Base-by-base conservation (phyloP, 805 yeast genomes). In the Saturnispora saitoi region DNA sequence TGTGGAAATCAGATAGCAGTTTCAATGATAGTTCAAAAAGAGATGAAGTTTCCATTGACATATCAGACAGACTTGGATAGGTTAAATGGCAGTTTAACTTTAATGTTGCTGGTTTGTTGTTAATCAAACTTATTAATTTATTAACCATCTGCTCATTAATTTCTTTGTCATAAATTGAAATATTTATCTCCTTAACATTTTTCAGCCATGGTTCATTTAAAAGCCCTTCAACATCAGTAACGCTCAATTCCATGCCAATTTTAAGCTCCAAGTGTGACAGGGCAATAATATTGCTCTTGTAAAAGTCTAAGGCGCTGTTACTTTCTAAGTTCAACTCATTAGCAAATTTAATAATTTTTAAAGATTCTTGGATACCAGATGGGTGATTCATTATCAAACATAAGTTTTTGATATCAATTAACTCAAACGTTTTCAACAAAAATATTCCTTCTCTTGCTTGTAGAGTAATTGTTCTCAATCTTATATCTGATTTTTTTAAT, bases 91-190 rank as follows among this genome's bases (percentile, higher is more conserved):
- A 47, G 29, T 41, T 40, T 8, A 47, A 41, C 8, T 24, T 47
- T 7, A 47, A 14, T 32, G 24, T 47, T 11, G 45, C 31, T 10
- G 45, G 45, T 12, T 36, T 20, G 14, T 22, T 24, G 4, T 34
- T 14, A 14, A 41, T 41, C 30, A 47, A 31, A 3, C 32, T 28
- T 32, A 24, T 26, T 12, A 47, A 28, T 4, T 40, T 20, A 9
- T 32, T 8, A n/a, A 47, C 29, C 41, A 47, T 15, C 2, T 20
- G 14, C 28, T 32, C 42, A 20, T 40, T 47, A 2, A 41, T 41
- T 34, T 47, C 49, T 12, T 47, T 47, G 42, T 47, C 49, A 26
- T 47, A 47, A 19, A 47, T 41, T 11, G 45, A 40, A 11, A 47
- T 17, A 19, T 47, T 47, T 11, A 47, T 28, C 14, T 43, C 26